Evolutionary conservation across 371 early-diverging fungal genomes (phyloP).

Genomic region (Lichtheimia ornata): DNA sequence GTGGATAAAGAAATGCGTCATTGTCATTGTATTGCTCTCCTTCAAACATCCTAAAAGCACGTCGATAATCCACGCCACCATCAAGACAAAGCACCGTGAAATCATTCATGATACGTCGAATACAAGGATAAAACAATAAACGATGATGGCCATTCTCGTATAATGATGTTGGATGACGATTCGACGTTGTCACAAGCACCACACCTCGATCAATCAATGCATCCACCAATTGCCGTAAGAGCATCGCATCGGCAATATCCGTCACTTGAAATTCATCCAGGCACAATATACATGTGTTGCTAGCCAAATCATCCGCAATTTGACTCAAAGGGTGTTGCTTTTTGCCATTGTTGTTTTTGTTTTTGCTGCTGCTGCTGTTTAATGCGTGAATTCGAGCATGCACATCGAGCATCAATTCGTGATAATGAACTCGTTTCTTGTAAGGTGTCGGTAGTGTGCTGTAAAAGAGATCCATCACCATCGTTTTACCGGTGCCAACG

Average conservation of each 20-base stretch:
- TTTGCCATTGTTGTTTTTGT: too few species aligned
- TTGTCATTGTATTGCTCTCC: neutral
- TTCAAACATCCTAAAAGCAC: constrained; percentile 39
- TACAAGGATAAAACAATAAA: constrained; percentile 85
- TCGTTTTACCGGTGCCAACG: constrained; percentile 91
- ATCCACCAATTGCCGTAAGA: constrained; percentile 78
- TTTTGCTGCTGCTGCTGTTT: constrained; percentile 54
- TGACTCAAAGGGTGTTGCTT: constrained; percentile 64
- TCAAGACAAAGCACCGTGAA: constrained; percentile 80
- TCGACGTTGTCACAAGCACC: constrained; percentile 87
- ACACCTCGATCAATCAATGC: constrained; percentile 83
- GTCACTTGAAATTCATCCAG: constrained; percentile 97
- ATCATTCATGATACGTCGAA: constrained; percentile 76
- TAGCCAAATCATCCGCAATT: constrained; percentile 79
- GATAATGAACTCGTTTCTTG: constrained; percentile 90
- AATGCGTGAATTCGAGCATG: constrained; percentile 82
- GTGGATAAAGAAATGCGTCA: neutral
- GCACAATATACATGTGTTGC: constrained; percentile 82
- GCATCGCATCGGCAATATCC: constrained; percentile 96
- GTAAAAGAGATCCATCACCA: constrained; percentile 94
- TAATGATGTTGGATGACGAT: constrained; percentile 88
- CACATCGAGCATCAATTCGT: constrained; percentile 92
- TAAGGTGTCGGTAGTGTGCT: constrained; percentile 61
- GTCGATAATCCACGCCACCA: constrained; percentile 90
- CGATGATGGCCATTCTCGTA: constrained; percentile 95